A percentile compares a stretch with the other conserved stretches of the same genome.
Conservation (phyloP, 2,329 filamentous ascomycete species). For the Amesomyces nigricolor region DNA sequence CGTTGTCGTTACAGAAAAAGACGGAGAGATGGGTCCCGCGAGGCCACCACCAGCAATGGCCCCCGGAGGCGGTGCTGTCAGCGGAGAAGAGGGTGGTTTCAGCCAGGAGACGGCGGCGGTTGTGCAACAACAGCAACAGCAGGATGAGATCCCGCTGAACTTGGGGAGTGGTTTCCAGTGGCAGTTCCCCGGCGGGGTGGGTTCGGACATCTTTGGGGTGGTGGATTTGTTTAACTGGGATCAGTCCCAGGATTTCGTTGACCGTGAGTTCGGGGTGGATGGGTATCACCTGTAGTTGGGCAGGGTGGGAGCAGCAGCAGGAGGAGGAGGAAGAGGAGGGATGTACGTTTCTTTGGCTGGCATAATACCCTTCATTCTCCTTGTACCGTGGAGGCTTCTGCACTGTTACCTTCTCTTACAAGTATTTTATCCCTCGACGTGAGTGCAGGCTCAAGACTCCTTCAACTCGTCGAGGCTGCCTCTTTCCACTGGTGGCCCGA, state of each 20-base stretch:
- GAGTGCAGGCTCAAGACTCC: too few relatives aligned
- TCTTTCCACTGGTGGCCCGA: too few relatives aligned
- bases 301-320: too few relatives aligned
- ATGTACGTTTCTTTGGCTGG: too few relatives aligned
- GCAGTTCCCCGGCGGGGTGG: conserved; percentile 9
- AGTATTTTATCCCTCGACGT: too few relatives aligned
- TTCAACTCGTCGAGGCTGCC: too few relatives aligned
- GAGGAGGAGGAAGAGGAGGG: too few relatives aligned
- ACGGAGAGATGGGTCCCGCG: not conserved
- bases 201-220: conserved; percentile 12
- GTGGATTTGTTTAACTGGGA: conserved; percentile 21
- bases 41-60: not conserved
- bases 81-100: not conserved
- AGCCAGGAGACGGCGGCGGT: not conserved
- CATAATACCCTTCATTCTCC: too few relatives aligned
- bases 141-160: conserved; percentile 1
- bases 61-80: not conserved
- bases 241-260: conserved; percentile 15
- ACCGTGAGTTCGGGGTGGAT: conserved; percentile 13
- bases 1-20: not conserved
- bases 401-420: too few relatives aligned
- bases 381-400: too few relatives aligned
- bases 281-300: not conserved
- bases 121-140: not conserved
- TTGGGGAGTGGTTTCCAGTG: conserved; percentile 10